Evolutionary conservation across 164 flowering plant species (phyloP), one percentile per base, ranked within the genome.

Genomic region (Vitis labrusca): DNA sequence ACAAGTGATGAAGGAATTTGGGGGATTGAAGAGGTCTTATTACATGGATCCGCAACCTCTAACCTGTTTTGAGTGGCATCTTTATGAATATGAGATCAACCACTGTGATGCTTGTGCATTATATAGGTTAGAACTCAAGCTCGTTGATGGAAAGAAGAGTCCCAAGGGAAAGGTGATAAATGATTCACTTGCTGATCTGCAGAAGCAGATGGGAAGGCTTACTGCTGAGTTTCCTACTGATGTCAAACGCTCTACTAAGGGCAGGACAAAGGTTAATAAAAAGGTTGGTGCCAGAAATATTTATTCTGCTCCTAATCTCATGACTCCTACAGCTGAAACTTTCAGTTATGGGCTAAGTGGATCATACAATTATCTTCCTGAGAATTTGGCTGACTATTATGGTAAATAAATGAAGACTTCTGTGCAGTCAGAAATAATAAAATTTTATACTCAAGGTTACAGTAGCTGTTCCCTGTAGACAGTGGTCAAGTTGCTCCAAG

Each of bases 21-120:
- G 90, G 51, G 97, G 99, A 10, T 77, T 87, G 75, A 93, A 93
- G 86, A 85, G 98, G 81, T 93, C 98, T 54, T 93, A 96, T 69
- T 96, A 96, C 76, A 96, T 96, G 99, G 98, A 96, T 71, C 99
- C 99, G 54, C 98, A 96, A 59, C 99, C 99, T 29, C 70, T 82
- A 69, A 83, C 75, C 64, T 76, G 83, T 77, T 82, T 76, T 60
- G 99, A 96, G 68, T 96, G 98, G 97, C 99, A 96, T 68, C 94
- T 96, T 0, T 96, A 89, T 66, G 99, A 96, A 70, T 96, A 96
- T 76, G 99, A 92, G 83, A 92, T 96, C 80, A 92, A 76, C 74
- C 88, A 88, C 62, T 96, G 86, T 67, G 97, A 88, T 74, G 88
- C 80, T 5, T 92, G 94, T 69, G 99, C 99, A 3, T 75, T 96